Evolutionary conservation across 2,329 filamentous ascomycete species (phyloP).

Genomic region (Colletotrichum eremochloae): DNA sequence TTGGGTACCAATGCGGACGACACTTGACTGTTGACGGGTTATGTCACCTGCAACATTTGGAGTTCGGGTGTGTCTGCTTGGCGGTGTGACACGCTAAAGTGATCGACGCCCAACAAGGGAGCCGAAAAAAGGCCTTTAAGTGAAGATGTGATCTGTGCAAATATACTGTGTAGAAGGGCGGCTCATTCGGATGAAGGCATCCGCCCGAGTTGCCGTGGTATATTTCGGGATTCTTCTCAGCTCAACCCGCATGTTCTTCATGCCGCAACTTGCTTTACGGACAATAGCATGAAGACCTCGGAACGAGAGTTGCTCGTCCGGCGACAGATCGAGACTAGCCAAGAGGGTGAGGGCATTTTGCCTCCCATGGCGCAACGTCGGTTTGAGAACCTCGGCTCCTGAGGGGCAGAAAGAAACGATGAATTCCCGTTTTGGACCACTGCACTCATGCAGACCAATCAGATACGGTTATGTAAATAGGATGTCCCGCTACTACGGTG

Average conservation of each 20-base stretch:
- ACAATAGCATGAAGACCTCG: not conserved
- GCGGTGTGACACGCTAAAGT: conserved; percentile 26
- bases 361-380: not conserved
- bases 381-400: not conserved
- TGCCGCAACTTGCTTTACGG: not conserved
- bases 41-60: no score
- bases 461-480: conserved; percentile 9
- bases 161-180: not conserved
- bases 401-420: not conserved
- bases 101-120: conserved; percentile 17
- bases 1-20: no score
- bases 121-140: not conserved
- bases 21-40: no score
- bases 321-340: not conserved
- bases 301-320: not conserved
- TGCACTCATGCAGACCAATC: not conserved
- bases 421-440: not conserved
- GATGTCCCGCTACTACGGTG: not conserved
- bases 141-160: not conserved
- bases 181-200: conserved; percentile 3
- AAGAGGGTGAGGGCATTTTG: not conserved
- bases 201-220: not conserved
- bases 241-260: not conserved
- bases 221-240: not conserved
- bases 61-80: conserved; percentile 3